These are phyloP conservation scores for Pythium sp. DNA, from an alignment of 352 stramenopile species.

Conservation along the genomic window DNA sequence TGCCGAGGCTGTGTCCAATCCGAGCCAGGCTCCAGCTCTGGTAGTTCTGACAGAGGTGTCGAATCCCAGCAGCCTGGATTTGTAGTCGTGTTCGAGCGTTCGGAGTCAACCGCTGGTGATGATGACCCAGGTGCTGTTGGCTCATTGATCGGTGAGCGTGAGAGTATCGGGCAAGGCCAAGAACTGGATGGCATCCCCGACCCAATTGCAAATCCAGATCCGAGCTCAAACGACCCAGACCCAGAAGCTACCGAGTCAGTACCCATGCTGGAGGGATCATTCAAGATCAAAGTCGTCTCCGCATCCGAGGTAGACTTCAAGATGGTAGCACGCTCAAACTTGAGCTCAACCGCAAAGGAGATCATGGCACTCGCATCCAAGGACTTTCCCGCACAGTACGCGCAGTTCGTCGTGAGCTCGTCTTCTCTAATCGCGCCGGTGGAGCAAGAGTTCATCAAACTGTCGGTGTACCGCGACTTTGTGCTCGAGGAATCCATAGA, in stretches of 20 bases:
- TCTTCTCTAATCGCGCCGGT: background rate
- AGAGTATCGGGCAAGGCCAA: background rate
- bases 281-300: background rate
- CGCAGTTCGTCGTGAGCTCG: background rate
- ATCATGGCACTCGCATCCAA: background rate
- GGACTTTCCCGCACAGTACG: background rate
- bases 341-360: background rate
- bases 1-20: conserved; percentile 25
- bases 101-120: background rate
- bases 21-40: background rate
- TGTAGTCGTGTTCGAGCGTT: background rate
- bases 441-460: too few species aligned
- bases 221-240: background rate
- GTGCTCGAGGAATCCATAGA: conserved; percentile 68
- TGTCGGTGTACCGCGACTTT: too few species aligned
- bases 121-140: background rate
- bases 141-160: background rate
- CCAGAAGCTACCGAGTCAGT: background rate
- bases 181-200: background rate
- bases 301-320: background rate
- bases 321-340: background rate
- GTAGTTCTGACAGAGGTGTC: background rate
- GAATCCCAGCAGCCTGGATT: background rate
- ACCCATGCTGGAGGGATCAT: background rate
- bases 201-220: background rate